Base-by-base conservation (phyloP, 805 yeast genomes). In the Kuraishia borneana region DNA sequence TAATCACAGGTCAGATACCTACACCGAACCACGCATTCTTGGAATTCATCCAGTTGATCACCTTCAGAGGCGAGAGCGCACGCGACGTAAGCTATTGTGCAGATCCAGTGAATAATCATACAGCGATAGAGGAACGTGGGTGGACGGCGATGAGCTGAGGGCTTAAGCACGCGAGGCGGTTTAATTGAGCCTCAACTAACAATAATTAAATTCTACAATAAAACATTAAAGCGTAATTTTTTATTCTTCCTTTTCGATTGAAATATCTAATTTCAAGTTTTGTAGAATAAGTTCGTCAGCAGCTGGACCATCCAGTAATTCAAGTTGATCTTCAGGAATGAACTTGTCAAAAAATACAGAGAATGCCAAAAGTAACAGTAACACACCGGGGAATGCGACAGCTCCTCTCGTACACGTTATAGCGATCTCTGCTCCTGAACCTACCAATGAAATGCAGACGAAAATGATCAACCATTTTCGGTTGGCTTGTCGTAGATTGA, bases 381-480 rank as follows among this genome's bases (percentile, higher is more conserved):
- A 58, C 1, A 92, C 83, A 3, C 85, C 80, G 0, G 98, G 97
- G 49, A 92, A 89, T 2, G 95, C 97, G 21, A 89, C 84, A 0
- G 97, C 96, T 0, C 92, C 97, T 39, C 66, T 74, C 0, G 96
- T 84, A 49, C 78, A 72, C 0, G 94, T 82, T 21, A 89, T 85
- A 0, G 76, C 92, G 42, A 85, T 80, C 50, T 94, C 97, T 0
- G 74, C 81, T 2, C 70, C 80, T 34, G 79, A 79, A 1, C 92
- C 92, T 16, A 75, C 43, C 3, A 81, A 51, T 38, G 83, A 76
- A 14, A 84, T 57, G 1, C 51, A 34, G 1, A 81, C 53, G 46
- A 78, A 89, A 1, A 73, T 37, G 22, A 68, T 53, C 14, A 84
- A 59, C 68, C 72, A 69, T 44, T 65, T 70, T 19, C 53, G 51